Evolutionary conservation across 208 protist genomes (phyloP).

Genomic region (Crithidia bombi): DNA sequence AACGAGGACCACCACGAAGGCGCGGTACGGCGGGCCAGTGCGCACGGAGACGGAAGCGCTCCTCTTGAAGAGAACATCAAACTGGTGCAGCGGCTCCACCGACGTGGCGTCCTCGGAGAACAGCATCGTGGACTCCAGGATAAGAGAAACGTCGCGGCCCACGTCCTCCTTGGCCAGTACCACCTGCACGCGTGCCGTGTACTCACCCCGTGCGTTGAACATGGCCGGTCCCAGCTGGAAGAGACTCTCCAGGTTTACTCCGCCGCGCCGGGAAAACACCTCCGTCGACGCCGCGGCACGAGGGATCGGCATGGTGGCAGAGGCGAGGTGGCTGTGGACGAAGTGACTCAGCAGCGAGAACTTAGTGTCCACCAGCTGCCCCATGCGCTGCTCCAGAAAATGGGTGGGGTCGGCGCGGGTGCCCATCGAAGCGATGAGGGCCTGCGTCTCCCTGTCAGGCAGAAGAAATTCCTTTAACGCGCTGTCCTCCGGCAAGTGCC

Average conservation of each 20-base stretch:
- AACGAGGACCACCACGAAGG: conserved; percentile 19
- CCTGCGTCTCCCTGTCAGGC: conserved; percentile 16
- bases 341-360: conserved; percentile 62
- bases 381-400: conserved; percentile 18
- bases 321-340: conserved; percentile 57
- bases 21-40: conserved; percentile 31
- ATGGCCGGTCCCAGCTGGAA: conserved; percentile 57
- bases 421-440: conserved; percentile 3
- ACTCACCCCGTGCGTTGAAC: conserved; percentile 66
- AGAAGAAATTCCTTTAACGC: conserved; percentile 32
- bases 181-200: conserved; percentile 61
- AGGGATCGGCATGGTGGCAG: conserved; percentile 68
- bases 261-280: conserved; percentile 57
- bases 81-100: conserved; percentile 37
- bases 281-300: conserved; percentile 30
- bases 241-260: conserved; percentile 59
- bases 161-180: conserved; percentile 60
- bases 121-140: conserved; percentile 64
- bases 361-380: conserved; percentile 42
- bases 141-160: conserved; percentile 52
- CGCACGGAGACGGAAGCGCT: conserved; percentile 49
- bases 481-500: conserved; percentile 33
- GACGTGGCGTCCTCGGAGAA: conserved; percentile 49
- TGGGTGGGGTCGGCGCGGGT: not conserved
- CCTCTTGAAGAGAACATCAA: conserved; percentile 61